A percentile compares a stretch with the other conserved stretches of the same genome.
Evolutionary conservation across 116 monocot species (phyloP).

Genomic region (Trichopus zeylanicus): DNA sequence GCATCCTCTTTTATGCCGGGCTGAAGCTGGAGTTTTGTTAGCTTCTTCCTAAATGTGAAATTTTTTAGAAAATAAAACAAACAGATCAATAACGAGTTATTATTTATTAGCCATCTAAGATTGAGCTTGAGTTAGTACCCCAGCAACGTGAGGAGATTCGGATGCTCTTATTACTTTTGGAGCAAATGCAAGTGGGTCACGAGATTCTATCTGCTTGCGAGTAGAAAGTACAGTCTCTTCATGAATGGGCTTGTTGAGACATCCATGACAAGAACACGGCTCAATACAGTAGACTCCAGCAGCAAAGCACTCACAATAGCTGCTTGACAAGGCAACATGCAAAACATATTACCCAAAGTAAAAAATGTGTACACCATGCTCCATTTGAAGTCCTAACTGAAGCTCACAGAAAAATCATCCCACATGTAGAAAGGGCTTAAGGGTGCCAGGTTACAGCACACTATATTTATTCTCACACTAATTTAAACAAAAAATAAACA

Average conservation of each 20-base stretch:
- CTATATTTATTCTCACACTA: no score
- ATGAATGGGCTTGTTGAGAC: constrained; percentile 84
- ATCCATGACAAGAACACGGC: constrained; percentile 83
- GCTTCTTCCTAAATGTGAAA: constrained; percentile 41
- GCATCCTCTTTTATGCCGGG: constrained; percentile 82
- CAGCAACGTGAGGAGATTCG: constrained; percentile 33
- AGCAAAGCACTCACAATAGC: constrained; percentile 97
- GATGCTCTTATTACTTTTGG: constrained; percentile 82
- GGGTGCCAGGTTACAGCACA: no score
- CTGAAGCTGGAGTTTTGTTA: constrained; percentile 90
- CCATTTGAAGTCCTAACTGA: no score
- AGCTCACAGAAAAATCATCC: no score
- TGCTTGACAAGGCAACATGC: no score
- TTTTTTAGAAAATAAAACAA: constrained; percentile 1
- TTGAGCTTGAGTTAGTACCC: constrained; percentile 32
- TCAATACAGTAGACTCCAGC: constrained; percentile 95
- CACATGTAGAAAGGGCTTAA: no score
- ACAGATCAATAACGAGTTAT: not conserved
- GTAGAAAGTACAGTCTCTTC: constrained; percentile 85
- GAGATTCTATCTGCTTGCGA: constrained; percentile 94
- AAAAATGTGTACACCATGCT: no score
- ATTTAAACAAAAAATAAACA: no score
- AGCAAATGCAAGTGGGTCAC: constrained; percentile 98
- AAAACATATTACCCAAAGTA: no score
- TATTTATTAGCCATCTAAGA: not conserved